These are phyloP conservation scores for Platismatia glauca DNA, from an alignment of 495 filamentous ascomycete species.

Conservation along the genomic window DNA sequence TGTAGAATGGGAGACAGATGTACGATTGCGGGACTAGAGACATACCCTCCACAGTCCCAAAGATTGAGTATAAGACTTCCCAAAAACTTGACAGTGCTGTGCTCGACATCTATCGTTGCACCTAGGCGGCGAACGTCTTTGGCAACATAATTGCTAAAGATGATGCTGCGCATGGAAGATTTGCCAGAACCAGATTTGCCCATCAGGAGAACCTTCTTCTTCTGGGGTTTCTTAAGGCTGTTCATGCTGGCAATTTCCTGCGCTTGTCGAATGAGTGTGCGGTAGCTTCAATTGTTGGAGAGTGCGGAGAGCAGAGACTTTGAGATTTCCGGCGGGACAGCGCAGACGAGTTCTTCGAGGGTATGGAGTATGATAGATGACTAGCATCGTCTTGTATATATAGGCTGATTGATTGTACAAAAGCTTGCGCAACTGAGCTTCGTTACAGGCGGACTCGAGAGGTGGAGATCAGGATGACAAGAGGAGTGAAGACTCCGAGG, in stretches of 20 bases:
- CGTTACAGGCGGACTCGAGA: neutral
- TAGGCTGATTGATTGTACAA: neutral
- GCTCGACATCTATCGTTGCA: conserved; percentile 97
- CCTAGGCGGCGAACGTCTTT: conserved; percentile 90
- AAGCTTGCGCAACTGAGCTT: neutral
- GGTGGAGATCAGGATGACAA: too few relatives aligned
- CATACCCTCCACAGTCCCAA: conserved; percentile 92
- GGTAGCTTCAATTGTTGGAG: neutral
- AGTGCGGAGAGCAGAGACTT: neutral
- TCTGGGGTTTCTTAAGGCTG: conserved; percentile 37
- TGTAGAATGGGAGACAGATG: neutral
- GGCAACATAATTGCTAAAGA: conserved; percentile 96
- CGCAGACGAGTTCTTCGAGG: neutral
- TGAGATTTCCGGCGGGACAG: neutral
- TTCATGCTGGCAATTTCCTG: conserved; percentile 13
- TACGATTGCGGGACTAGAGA: neutral
- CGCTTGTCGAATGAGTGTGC: neutral
- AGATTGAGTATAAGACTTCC: conserved; percentile 94
- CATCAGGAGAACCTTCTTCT: conserved; percentile 55
- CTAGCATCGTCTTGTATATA: neutral
- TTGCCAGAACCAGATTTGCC: conserved; percentile 99
- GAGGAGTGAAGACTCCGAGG: too few relatives aligned
- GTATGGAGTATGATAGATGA: neutral
- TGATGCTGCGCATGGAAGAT: conserved; percentile 95
- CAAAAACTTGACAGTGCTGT: conserved; percentile 95